Evolutionary conservation across 2,329 filamentous ascomycete species (phyloP).

Genomic region (Diaporthe australafricana): DNA sequence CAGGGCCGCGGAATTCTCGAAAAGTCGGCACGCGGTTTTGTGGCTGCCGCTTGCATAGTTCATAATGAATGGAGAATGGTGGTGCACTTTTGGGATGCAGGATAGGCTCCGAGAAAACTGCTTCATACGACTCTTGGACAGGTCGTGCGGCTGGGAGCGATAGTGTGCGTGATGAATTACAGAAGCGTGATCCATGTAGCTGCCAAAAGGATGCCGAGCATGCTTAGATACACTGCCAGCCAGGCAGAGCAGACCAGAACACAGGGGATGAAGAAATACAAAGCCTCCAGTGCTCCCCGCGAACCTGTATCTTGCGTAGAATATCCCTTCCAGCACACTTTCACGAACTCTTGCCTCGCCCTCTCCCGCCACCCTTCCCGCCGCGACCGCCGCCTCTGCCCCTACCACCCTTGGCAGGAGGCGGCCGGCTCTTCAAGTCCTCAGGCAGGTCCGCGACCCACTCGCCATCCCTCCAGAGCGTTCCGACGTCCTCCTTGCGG

Average conservation of each 20-base stretch:
- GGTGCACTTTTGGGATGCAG: not conserved
- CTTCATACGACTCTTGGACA: no score
- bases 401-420: constrained; percentile 59
- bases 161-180: not conserved
- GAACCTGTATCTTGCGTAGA: not conserved
- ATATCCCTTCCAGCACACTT: constrained; percentile 12
- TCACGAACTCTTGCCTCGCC: constrained; percentile 36
- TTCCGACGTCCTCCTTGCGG: constrained; percentile 66
- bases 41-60: not conserved
- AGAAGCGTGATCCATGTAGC: not conserved
- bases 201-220: not conserved
- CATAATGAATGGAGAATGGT: no score
- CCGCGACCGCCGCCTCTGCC: constrained; percentile 40
- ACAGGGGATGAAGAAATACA: not conserved
- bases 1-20: not conserved
- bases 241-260: not conserved
- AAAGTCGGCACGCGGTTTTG: not conserved
- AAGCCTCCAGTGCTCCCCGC: no score
- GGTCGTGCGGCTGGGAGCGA: not conserved
- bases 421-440: constrained; percentile 61
- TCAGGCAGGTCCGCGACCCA: constrained; percentile 75
- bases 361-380: constrained; percentile 9
- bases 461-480: constrained; percentile 78
- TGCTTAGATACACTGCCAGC: not conserved
- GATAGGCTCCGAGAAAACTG: not conserved